phyloP scores from a whole-genome alignment of 1,284 basidiomycete genomes.

The Cutaneotrichosporon sp. region DNA sequence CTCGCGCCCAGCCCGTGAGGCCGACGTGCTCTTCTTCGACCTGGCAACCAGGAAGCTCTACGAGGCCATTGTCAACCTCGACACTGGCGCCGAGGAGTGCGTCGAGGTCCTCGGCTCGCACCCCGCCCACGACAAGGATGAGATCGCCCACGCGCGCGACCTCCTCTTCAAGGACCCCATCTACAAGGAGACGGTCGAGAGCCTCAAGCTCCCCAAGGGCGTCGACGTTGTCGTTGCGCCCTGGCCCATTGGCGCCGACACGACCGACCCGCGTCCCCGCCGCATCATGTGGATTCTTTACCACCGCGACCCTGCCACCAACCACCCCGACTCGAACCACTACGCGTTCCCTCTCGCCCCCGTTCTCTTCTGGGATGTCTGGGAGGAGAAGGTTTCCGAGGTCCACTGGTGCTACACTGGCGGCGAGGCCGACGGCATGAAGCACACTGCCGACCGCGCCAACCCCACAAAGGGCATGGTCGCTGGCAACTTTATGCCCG shows the following conservation, averaged over 20 bases:
- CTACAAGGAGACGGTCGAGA: background rate
- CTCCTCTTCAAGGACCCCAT: background rate
- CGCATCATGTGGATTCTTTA: constrained; percentile 1
- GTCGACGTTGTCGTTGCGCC: background rate
- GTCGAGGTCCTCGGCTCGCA: background rate
- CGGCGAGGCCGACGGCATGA: constrained; percentile 1
- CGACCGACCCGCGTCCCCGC: background rate
- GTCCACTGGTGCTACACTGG: constrained; percentile 2
- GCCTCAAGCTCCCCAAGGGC: background rate
- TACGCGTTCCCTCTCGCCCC: constrained; percentile 2
- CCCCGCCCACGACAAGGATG: background rate
- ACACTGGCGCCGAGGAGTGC: background rate
- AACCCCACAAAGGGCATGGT: background rate
- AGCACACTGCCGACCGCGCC: background rate
- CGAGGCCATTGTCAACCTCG: constrained; percentile 3
- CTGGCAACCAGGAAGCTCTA: background rate
- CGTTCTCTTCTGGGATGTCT: background rate
- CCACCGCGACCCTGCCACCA: background rate
- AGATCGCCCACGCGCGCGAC: background rate
- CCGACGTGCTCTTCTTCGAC: constrained; percentile 6
- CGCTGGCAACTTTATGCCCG: background rate
- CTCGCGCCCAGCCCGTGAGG: background rate
- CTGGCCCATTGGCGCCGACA: constrained; percentile 4
- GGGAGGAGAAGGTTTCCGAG: background rate
- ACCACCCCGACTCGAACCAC: constrained; percentile 3